A percentile compares a stretch with the other conserved stretches of the same genome.
Evolutionary conservation across 1,139 yeast species (phyloP).

Genomic region (Saccharomyces hybrid): DNA sequence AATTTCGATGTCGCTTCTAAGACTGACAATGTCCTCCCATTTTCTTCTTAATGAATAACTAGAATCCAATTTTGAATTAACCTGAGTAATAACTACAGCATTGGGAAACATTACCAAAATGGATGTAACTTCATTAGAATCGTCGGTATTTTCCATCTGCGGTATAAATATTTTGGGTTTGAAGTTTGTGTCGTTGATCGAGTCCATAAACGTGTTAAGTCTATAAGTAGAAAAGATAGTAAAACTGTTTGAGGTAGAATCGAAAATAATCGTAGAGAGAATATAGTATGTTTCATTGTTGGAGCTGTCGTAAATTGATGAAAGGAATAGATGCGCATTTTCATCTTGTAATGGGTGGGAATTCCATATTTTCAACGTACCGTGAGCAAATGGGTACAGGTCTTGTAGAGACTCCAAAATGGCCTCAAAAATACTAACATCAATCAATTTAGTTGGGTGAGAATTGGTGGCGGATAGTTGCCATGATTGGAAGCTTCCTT

Average conservation of each 20-base stretch:
- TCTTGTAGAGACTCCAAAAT: constrained; percentile 37
- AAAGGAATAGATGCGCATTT: constrained; percentile 44
- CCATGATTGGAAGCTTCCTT: constrained; percentile 43
- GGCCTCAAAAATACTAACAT: constrained; percentile 32
- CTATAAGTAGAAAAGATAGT: constrained; percentile 56
- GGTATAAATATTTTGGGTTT: constrained; percentile 54
- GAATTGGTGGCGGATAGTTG: constrained; percentile 39
- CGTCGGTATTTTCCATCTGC: constrained; percentile 9
- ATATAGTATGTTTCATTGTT: constrained; percentile 37
- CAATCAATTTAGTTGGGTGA: constrained; percentile 34
- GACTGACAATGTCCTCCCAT: constrained; percentile 72
- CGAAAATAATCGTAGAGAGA: constrained; percentile 44
- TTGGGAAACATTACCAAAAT: constrained; percentile 57
- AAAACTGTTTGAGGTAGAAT: constrained; percentile 47
- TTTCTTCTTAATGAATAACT: constrained; percentile 39
- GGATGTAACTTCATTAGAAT: constrained; percentile 42
- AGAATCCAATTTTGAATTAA: constrained; percentile 44
- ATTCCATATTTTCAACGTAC: constrained; percentile 46
- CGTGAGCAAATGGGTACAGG: constrained; percentile 38
- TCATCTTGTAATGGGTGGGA: constrained; percentile 34
- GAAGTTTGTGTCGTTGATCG: constrained; percentile 20
- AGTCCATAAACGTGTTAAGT: constrained; percentile 37
- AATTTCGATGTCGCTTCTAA: constrained; percentile 47
- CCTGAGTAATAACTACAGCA: constrained; percentile 59
- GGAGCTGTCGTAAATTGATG: constrained; percentile 30